phyloP scores from a whole-genome alignment of 2,329 filamentous ascomycete genomes.

The Coniella lustricola region DNA sequence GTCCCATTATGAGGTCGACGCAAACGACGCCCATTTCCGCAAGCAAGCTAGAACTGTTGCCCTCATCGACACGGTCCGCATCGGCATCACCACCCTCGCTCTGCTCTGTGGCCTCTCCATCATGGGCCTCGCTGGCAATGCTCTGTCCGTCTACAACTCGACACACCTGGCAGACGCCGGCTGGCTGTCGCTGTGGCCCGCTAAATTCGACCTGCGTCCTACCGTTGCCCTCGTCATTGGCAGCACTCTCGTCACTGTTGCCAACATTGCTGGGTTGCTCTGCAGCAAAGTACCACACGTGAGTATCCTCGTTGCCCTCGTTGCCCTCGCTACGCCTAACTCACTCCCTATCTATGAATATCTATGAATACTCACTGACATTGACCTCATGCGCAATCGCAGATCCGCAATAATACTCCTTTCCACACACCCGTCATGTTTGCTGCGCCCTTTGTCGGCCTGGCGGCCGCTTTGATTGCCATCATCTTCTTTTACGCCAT shows the following conservation, averaged over 20 bases:
- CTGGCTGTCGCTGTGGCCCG: slow-evolving; percentile 51
- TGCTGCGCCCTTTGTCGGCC: slow-evolving; percentile 33
- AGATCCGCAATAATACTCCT: slow-evolving; percentile 33
- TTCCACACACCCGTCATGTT: slow-evolving; percentile 32
- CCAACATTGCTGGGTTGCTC: slow-evolving; percentile 41
- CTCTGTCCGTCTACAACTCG: slow-evolving; percentile 46
- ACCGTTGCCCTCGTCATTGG: slow-evolving; percentile 48
- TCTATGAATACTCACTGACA: neutral
- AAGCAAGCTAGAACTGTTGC: slow-evolving; percentile 30
- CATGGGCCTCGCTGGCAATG: slow-evolving; percentile 47
- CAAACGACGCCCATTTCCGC: slow-evolving; percentile 29
- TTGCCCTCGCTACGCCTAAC: neutral
- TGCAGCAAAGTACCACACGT: slow-evolving; percentile 44
- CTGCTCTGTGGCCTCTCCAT: slow-evolving; percentile 45
- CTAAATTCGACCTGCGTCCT: slow-evolving; percentile 48
- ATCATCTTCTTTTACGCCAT: slow-evolving; percentile 52
- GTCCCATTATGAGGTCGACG: slow-evolving; percentile 44
- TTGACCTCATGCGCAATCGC: neutral
- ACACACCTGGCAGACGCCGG: slow-evolving; percentile 43
- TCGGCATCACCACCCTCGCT: slow-evolving; percentile 42
- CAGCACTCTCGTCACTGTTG: slow-evolving; percentile 41
- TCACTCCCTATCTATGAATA: slow-evolving; percentile 1
- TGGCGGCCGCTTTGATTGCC: slow-evolving; percentile 42
- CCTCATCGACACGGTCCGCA: slow-evolving; percentile 36
- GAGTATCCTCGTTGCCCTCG: slow-evolving; percentile 24